Conservation (phyloP, 371 early-diverging fungal genomes). For the Haplosporangium sp. region DNA sequence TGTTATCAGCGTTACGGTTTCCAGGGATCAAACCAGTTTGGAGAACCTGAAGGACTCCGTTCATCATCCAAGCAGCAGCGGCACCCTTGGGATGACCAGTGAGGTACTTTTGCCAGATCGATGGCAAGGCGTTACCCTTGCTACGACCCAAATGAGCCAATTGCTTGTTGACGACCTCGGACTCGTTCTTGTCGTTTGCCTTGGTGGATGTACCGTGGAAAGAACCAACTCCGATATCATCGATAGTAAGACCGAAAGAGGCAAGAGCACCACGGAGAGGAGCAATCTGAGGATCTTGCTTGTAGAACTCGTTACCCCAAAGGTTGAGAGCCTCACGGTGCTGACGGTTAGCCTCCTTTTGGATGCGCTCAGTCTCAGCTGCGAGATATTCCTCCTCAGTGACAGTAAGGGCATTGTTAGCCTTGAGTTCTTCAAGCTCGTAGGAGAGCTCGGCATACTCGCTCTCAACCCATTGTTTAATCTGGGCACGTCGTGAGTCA, state of each 20-base stretch:
- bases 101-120: constrained; percentile 94
- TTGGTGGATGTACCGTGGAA: constrained; percentile 98
- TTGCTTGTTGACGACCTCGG: constrained; percentile 90
- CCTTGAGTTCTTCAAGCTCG: constrained; percentile 82
- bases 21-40: constrained; percentile 94
- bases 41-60: constrained; percentile 91
- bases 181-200: constrained; percentile 98
- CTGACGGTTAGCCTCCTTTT: constrained; percentile 87
- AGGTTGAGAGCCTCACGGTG: constrained; percentile 85
- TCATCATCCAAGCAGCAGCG: constrained; percentile 98
- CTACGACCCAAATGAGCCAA: constrained; percentile 91
- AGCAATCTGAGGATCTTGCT: constrained; percentile 84
- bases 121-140: constrained; percentile 85
- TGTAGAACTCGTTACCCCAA: constrained; percentile 93
- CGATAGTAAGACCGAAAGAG: constrained; percentile 89
- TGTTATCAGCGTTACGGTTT: constrained; percentile 97
- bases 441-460: constrained; percentile 82
- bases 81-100: constrained; percentile 98
- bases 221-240: constrained; percentile 96
- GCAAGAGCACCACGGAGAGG: constrained; percentile 95
- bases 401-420: constrained; percentile 65
- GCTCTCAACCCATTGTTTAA: constrained; percentile 88
- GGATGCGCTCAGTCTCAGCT: constrained; percentile 85
- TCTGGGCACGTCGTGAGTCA: constrained; percentile 81
- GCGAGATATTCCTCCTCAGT: constrained; percentile 80